Evolutionary conservation across 176 grass and related monocot genomes (phyloP), one percentile per base, ranked within the genome.

Genomic region (Melocanna baccifera): DNA sequence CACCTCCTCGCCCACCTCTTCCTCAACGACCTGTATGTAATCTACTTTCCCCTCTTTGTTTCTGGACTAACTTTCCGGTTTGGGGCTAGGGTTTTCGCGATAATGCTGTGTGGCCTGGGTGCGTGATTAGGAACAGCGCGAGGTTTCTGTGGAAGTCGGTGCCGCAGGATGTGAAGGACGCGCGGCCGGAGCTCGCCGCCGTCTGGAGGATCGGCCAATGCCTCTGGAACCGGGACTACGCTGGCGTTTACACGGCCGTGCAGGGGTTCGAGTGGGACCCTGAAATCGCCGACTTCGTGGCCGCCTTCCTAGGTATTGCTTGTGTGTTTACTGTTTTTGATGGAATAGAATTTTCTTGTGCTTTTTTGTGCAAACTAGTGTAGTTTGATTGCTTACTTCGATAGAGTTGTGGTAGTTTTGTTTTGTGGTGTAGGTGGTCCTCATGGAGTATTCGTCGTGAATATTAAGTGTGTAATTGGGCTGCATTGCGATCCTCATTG

Each of bases 111-210:
- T 71, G n/a, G 56, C 59, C 5, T 76, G 52, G 37, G 67, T 72
- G 56, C 11, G 7, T 57, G 77, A 84, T 84, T 82, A 99, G 93
- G 81, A 94, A 99, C 64, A 96, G 88, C 56, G 90, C 91, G 67
- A 94, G 88, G 78, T 99, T 89, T 50, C 73, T 94, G 28, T 99
- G 93, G 97, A 99, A 96, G 79, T 91, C 91, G 6, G 76, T 91
- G 62, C 90, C 93, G 14, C 90, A 91, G 87, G 90, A 75, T 78
- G 89, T 91, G 29, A 99, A 99, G 86, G 91, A 96, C 66, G 84
- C 70, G 4, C 84, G 84, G 59, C 90, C 93, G 26, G 97, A 96
- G 88, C 86, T 96, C 9, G 86, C 75, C 1, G 93, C 90, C 0
- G 84, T 86, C 73, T 96, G 97, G 97, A 92, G 79, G 85, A 90